Conservation (phyloP, 345 rosid species). For the Sonneratia alba region DNA sequence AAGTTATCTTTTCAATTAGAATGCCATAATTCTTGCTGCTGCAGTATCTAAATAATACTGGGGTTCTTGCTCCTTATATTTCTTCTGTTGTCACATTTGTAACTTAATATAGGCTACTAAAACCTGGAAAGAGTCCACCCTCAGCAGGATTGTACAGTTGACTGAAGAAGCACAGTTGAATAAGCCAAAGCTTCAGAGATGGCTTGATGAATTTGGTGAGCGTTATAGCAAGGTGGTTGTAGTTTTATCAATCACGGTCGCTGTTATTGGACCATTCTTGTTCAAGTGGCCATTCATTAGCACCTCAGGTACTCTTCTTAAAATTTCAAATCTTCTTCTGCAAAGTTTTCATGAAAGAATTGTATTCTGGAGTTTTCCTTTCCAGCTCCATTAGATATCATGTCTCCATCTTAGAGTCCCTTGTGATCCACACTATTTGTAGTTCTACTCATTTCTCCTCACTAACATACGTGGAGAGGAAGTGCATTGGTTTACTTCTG, state of each 20-base stretch:
- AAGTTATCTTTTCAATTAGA: not conserved
- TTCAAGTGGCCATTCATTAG: conserved; percentile 89
- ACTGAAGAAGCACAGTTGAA: conserved; percentile 90
- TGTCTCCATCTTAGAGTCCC: not conserved
- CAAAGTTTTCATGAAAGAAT: not conserved
- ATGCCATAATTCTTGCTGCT: not conserved
- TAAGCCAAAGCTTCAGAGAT: conserved; percentile 88
- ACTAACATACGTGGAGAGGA: not conserved
- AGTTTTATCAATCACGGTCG: conserved; percentile 63
- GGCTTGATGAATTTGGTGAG: conserved; percentile 98
- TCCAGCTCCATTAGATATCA: not conserved
- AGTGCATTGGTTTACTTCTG: not conserved
- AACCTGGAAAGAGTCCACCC: conserved; percentile 85
- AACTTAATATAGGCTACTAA: conserved; percentile 52
- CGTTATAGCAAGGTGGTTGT: conserved; percentile 86
- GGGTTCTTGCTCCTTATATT: not conserved
- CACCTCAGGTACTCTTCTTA: conserved; percentile 52
- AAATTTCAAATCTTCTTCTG: not conserved
- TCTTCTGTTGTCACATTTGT: not conserved
- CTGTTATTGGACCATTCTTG: conserved; percentile 75
- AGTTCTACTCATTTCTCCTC: not conserved
- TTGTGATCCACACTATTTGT: not conserved
- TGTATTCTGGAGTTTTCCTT: not conserved
- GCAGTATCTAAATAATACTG: not conserved
- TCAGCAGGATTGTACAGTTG: conserved; percentile 79